These are phyloP conservation scores for Botrytis porri DNA, from an alignment of 2,329 filamentous ascomycete species.

Conservation along the genomic window DNA sequence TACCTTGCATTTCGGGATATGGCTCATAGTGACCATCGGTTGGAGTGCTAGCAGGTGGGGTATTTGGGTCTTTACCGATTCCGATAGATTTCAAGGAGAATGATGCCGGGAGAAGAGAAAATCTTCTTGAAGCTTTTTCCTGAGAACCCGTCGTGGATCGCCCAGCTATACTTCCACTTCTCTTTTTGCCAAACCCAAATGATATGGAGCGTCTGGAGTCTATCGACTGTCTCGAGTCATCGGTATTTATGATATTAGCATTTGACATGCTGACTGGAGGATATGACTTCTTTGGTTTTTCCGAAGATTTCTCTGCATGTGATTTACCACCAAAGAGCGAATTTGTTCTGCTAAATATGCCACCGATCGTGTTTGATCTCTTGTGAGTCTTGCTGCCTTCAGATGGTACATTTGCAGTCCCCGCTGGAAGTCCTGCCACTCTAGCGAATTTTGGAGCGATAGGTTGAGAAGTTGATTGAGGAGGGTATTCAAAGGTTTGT, in stretches of 20 bases:
- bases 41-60: constrained; percentile 27
- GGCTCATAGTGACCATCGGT: constrained; percentile 30
- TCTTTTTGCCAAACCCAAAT: constrained; percentile 66
- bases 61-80: constrained; percentile 49
- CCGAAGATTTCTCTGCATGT: constrained; percentile 44
- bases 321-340: constrained; percentile 69
- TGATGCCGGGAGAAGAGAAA: constrained; percentile 65
- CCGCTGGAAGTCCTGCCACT: constrained; percentile 53
- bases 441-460: constrained; percentile 56
- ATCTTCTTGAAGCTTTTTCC: constrained; percentile 59
- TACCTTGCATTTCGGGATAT: constrained; percentile 29
- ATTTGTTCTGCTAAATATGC: constrained; percentile 77
- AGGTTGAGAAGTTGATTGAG: constrained; percentile 51
- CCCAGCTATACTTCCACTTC: constrained; percentile 62
- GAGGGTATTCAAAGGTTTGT: constrained; percentile 53
- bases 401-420: constrained; percentile 42
- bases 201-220: constrained; percentile 74
- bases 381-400: constrained; percentile 51
- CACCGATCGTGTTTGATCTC: constrained; percentile 73
- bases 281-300: constrained; percentile 66
- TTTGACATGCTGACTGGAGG: constrained; percentile 90
- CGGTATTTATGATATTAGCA: constrained; percentile 45
- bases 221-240: constrained; percentile 56
- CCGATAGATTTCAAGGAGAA: constrained; percentile 65
- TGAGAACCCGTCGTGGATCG: constrained; percentile 47